Percentiles rank a stretch among this genome's conserved stretches.
Conservation (phyloP, 2,329 filamentous ascomycete species). For the Grosmannia serpens region DNA sequence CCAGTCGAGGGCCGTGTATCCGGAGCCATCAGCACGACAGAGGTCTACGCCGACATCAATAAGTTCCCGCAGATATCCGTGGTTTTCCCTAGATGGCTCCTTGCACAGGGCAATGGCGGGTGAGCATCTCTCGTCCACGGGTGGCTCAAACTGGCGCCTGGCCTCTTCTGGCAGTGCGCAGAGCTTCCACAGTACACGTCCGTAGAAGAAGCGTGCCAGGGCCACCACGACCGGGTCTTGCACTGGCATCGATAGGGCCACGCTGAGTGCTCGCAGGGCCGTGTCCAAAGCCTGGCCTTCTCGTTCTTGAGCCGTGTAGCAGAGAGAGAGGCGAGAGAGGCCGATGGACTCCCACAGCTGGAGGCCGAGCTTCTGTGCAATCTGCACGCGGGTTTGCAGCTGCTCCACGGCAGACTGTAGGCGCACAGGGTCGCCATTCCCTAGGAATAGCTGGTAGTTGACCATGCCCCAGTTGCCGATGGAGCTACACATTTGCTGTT, state of each 20-base stretch:
- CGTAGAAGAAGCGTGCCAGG: conserved; percentile 21
- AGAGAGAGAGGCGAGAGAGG: conserved; percentile 22
- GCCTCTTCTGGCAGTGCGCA: conserved; percentile 15
- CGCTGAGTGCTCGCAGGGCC: conserved; percentile 10
- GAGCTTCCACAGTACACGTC: conserved; percentile 17
- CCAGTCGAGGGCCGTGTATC: conserved; percentile 26
- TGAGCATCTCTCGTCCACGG: conserved; percentile 13
- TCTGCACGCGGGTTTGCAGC: background rate
- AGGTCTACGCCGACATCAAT: conserved; percentile 22
- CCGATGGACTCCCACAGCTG: conserved; percentile 20
- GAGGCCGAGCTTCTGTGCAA: background rate
- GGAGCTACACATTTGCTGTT: conserved; percentile 18
- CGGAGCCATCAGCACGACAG: conserved; percentile 19
- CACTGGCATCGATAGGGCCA: background rate
- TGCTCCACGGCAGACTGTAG: background rate
- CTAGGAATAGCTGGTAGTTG: conserved; percentile 20
- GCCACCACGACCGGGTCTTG: conserved; percentile 18
- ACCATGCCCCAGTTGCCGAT: conserved; percentile 25
- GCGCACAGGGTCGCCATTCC: background rate
- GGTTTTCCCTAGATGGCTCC: conserved; percentile 25
- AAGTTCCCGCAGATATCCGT: conserved; percentile 21
- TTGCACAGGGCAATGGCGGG: conserved; percentile 26
- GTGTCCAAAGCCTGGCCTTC: conserved; percentile 13
- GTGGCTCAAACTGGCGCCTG: conserved; percentile 18
- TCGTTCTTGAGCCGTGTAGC: conserved; percentile 16